Evolutionary conservation across 208 protist genomes (phyloP), one percentile per base, ranked within the genome.

Genomic region (Strigomonas oncopelti): DNA sequence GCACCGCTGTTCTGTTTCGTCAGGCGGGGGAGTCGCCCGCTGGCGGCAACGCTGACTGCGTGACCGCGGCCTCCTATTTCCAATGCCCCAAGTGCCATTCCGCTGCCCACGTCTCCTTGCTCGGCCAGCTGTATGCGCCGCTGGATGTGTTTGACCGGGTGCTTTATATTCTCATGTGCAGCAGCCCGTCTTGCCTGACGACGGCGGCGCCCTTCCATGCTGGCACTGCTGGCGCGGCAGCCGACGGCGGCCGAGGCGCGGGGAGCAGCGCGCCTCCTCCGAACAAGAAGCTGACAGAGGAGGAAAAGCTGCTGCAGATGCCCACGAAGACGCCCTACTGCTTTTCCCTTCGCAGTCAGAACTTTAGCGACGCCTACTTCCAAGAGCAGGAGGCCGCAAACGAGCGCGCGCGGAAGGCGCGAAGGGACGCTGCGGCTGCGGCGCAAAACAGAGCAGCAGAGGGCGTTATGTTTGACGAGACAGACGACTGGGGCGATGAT

Each of bases 101-200:
- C 14, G 58, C 48, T 48, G 61, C 84, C 25, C 66, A 78, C 18
- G 84, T 87, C 1, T 89, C 84, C 24, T 71, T 93, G 9, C 58
- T 96, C 24, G 61, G 75, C 29, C 91, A 96, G 67, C 57, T 96
- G 38, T 93, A 90, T 58, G 87, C 87, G 1, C 88, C 91, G 9
- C 73, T 92, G 22, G 80, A 87, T 31, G 70, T 80, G 52, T 91
- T 85, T 64, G 91, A 96, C 69, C 78, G 91, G 25, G 81, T 96
- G 28, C 48, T 96, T 5, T 96, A 96, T 67, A 57, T 96, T 8
- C 67, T 96, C 32, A 75, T 71, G 42, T 96, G 91, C 67, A 42
- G 73, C 42, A 20, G 42, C 42, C 9, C 42, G 42, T 48, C 13
- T 1, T 48, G 42, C 16, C 1, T 20, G 16, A 20, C 42, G 13